Conservation (phyloP, 805 yeast genomes). For the Barnettozyma sp. region DNA sequence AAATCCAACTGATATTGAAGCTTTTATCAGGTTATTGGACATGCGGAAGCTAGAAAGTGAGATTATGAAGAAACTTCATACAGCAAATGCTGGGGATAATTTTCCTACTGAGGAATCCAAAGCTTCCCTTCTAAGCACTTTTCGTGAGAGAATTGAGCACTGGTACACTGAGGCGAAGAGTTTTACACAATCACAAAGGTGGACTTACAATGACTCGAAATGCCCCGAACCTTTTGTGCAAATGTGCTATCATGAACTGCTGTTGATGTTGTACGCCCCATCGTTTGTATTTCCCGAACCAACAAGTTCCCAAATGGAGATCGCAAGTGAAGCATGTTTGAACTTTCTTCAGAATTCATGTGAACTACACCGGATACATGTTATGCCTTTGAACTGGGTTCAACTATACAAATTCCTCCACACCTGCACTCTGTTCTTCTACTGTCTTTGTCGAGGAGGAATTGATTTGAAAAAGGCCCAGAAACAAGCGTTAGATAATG, state of each 20-base stretch:
- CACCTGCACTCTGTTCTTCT: constrained; percentile 40
- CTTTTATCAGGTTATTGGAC: constrained; percentile 36
- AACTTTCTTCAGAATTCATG: constrained; percentile 37
- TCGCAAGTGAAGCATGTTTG: constrained; percentile 37
- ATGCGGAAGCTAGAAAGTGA: constrained; percentile 42
- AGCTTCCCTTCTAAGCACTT: constrained; percentile 4
- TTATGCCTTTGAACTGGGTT: constrained; percentile 45
- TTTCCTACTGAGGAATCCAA: constrained; percentile 9
- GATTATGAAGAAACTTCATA: constrained; percentile 39
- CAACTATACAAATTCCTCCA: constrained; percentile 40
- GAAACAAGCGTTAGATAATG: constrained; percentile 39
- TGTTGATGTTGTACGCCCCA: constrained; percentile 40
- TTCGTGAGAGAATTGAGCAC: constrained; percentile 26
- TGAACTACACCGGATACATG: constrained; percentile 35
- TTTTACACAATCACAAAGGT: constrained; percentile 1
- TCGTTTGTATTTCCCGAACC: constrained; percentile 41
- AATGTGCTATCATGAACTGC: constrained; percentile 38
- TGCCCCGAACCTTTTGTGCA: constrained; percentile 28
- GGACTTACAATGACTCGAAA: not conserved
- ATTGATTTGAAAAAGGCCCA: constrained; percentile 40
- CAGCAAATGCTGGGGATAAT: constrained; percentile 32
- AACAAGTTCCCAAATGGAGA: constrained; percentile 30
- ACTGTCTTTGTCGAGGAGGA: constrained; percentile 40
- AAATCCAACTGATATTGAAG: constrained; percentile 34
- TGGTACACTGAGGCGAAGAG: constrained; percentile 25